Conservation (phyloP, 176 grass and related monocot genomes). For the Elaeis guineensis region DNA sequence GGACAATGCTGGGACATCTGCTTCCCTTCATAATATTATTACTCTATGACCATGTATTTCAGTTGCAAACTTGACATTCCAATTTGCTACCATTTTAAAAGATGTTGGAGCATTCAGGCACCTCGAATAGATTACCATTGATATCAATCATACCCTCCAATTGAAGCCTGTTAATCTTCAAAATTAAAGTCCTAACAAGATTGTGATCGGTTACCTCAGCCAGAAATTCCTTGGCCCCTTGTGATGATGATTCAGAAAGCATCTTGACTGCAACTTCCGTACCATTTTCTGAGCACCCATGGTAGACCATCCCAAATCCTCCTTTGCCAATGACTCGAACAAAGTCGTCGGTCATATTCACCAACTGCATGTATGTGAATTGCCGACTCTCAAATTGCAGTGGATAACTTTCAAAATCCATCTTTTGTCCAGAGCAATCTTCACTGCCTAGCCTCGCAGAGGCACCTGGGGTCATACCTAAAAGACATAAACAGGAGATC, state of each 20-base stretch:
- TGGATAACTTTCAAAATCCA: not conserved
- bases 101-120: no score
- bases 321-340: conserved; percentile 35
- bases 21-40: no score
- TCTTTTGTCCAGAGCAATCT: not conserved
- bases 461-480: not conserved
- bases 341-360: conserved; percentile 51
- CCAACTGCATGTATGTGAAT: conserved; percentile 39
- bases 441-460: not conserved
- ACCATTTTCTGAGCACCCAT: conserved; percentile 40
- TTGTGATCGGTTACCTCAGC: conserved; percentile 32
- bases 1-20: no score
- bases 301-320: conserved; percentile 54
- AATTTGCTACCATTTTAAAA: no score
- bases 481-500: not conserved
- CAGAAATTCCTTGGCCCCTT: conserved; percentile 47
- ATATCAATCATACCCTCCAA: not conserved
- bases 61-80: no score
- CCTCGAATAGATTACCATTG: no score
- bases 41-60: no score
- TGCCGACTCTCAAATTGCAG: conserved; percentile 31
- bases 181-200: not conserved
- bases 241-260: conserved; percentile 32
- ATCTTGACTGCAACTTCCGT: conserved; percentile 60
- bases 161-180: not conserved